Percentiles rank a stretch among this genome's conserved stretches.
Evolutionary conservation across 2,329 filamentous ascomycete species (phyloP).

Genomic region (Ascochyta fabae): DNA sequence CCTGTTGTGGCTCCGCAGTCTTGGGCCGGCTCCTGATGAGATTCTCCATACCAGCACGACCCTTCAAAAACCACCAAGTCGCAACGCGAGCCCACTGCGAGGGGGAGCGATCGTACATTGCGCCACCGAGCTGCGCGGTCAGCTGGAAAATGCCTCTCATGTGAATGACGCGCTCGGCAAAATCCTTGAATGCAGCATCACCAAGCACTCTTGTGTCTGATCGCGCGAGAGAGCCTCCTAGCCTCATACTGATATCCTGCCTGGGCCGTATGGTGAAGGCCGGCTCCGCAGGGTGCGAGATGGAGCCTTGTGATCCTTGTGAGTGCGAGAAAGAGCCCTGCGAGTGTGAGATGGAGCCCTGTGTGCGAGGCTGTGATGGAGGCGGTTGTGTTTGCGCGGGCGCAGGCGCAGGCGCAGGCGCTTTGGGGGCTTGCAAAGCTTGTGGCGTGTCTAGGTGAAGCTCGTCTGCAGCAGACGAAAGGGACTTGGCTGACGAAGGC

Average conservation of each 20-base stretch:
- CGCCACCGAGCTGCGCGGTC: conserved; percentile 75
- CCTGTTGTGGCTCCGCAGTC: conserved; percentile 59
- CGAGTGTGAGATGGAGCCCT: conserved; percentile 8
- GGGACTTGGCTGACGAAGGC: conserved; percentile 18
- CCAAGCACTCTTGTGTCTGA: conserved; percentile 43
- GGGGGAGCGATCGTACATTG: conserved; percentile 67
- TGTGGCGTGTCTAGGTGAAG: conserved; percentile 30
- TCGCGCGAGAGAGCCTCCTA: conserved; percentile 27
- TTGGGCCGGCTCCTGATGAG: conserved; percentile 70
- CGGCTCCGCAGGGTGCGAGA: conserved; percentile 12
- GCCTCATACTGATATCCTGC: conserved; percentile 23
- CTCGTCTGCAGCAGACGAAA: conserved; percentile 20
- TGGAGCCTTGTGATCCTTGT: conserved; percentile 4
- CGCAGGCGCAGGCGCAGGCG: background rate
- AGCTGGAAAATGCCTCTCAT: conserved; percentile 78
- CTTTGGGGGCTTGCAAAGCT: conserved; percentile 4
- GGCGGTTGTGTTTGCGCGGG: conserved; percentile 5
- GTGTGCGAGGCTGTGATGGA: conserved; percentile 8
- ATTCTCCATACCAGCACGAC: conserved; percentile 75
- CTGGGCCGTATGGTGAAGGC: conserved; percentile 25
- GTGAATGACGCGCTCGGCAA: conserved; percentile 73
- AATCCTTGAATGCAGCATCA: conserved; percentile 67
- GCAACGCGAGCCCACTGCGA: conserved; percentile 74
- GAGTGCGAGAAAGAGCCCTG: background rate
- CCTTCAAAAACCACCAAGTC: conserved; percentile 89